Evolutionary conservation across 257 asterid species (phyloP).

Genomic region (Asclepias syriaca): DNA sequence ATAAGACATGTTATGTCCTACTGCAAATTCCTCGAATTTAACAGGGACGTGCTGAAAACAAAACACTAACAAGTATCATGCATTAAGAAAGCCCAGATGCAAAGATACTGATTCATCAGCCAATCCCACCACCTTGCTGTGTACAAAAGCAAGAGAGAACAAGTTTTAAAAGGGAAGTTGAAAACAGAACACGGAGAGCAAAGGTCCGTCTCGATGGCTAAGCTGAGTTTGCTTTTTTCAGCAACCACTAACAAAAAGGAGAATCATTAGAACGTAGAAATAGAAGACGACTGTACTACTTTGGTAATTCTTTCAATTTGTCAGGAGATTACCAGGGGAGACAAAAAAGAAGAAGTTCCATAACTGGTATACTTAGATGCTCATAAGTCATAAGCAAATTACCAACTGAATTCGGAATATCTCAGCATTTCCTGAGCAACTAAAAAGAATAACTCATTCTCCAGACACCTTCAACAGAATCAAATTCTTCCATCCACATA

Average conservation of each 20-base stretch:
- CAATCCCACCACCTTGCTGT: background rate
- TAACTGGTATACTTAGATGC: background rate
- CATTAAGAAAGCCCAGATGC: background rate
- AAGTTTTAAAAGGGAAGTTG: background rate
- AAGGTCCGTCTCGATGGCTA: background rate
- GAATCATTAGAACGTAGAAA: background rate
- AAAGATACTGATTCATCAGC: background rate
- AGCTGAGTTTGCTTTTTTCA: background rate
- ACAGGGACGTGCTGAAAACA: background rate
- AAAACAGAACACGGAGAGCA: background rate
- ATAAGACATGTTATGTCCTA: background rate
- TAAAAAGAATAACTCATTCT: background rate
- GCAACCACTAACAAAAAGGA: background rate
- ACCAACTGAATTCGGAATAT: background rate
- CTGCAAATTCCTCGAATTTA: background rate
- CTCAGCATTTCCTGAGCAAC: background rate
- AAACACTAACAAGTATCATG: background rate
- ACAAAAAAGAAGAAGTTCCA: too few species aligned
- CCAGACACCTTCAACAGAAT: background rate
- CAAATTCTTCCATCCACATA: background rate
- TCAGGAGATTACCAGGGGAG: background rate
- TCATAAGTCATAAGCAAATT: conserved; percentile 5
- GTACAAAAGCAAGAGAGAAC: background rate
- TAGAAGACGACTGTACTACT: background rate
- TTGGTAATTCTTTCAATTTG: background rate